Conservation (phyloP, 2,329 filamentous ascomycete species). For the Colletotrichum noveboracense region DNA sequence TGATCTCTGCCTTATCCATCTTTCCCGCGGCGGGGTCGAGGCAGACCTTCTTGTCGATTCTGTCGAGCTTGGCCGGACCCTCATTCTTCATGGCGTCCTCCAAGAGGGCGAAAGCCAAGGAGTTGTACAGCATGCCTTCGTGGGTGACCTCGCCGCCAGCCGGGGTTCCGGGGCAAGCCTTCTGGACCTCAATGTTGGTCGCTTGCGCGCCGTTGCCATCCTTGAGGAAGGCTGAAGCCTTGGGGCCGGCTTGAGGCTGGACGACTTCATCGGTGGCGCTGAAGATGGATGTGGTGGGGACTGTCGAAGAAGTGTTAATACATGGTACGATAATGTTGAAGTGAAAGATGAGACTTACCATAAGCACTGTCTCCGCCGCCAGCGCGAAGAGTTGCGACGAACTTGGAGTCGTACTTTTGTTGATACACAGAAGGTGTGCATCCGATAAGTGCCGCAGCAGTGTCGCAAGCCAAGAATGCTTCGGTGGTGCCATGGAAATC, state of each 20-base stretch:
- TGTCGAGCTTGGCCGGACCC: neutral
- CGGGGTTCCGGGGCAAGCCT: slow-evolving; percentile 40
- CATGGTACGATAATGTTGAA: fast-evolving
- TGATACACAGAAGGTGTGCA: slow-evolving; percentile 46
- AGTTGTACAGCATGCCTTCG: slow-evolving; percentile 46
- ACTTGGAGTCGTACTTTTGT: slow-evolving; percentile 48
- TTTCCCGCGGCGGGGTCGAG: neutral
- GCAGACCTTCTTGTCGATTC: slow-evolving; percentile 1
- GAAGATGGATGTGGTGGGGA: slow-evolving; percentile 60
- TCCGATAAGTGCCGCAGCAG: neutral
- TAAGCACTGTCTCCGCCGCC: slow-evolving; percentile 56
- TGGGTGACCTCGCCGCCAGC: slow-evolving; percentile 53
- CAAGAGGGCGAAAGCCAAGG: slow-evolving; percentile 42
- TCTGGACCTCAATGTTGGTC: slow-evolving; percentile 55
- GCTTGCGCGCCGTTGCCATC: slow-evolving; percentile 47
- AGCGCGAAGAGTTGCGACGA: slow-evolving; percentile 44
- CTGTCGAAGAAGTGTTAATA: slow-evolving; percentile 14
- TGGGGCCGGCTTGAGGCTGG: slow-evolving; percentile 49
- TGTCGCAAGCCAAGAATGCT: neutral
- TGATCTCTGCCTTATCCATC: neutral
- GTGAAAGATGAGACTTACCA: neutral
- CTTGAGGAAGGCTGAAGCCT: slow-evolving; percentile 49
- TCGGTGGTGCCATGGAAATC: slow-evolving; percentile 45
- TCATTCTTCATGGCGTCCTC: slow-evolving; percentile 32
- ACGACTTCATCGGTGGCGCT: slow-evolving; percentile 56